Evolutionary conservation across 2,329 filamentous ascomycete species (phyloP).

Genomic region (Trichothecium sympodiale): DNA sequence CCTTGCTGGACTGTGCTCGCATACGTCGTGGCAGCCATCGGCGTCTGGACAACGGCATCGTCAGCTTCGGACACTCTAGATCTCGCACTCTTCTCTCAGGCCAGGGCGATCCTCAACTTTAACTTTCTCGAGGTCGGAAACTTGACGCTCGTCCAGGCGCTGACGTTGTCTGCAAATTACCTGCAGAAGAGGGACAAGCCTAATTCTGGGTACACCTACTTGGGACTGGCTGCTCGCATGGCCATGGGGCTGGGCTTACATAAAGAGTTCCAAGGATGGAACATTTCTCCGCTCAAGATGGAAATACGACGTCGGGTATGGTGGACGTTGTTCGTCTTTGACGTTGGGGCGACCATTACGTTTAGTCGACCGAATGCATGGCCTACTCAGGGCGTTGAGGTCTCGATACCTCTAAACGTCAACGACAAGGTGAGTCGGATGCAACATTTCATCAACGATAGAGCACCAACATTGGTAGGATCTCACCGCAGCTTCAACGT

Average conservation of each 20-base stretch:
- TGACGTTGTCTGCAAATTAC: constrained; percentile 35
- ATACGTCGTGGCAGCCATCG: constrained; percentile 24
- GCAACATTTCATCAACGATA: background rate
- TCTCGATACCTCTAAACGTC: constrained; percentile 29
- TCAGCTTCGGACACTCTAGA: constrained; percentile 11
- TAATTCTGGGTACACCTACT: constrained; percentile 40
- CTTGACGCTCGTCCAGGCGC: constrained; percentile 30
- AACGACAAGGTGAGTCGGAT: constrained; percentile 24
- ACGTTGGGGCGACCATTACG: constrained; percentile 35
- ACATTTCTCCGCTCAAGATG: constrained; percentile 19
- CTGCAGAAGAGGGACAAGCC: constrained; percentile 38
- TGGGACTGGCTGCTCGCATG: constrained; percentile 38
- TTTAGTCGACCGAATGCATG: constrained; percentile 31
- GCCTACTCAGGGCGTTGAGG: constrained; percentile 28
- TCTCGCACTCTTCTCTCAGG: constrained; percentile 17
- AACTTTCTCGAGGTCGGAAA: constrained; percentile 33
- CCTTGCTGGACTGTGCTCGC: constrained; percentile 18
- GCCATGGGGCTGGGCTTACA: constrained; percentile 38
- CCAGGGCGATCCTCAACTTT: constrained; percentile 24
- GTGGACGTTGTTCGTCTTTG: constrained; percentile 31
- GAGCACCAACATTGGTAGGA: constrained; percentile 7
- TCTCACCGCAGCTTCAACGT: constrained; percentile 21
- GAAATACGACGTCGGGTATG: constrained; percentile 25
- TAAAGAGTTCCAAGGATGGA: constrained; percentile 26
- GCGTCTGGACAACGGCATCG: constrained; percentile 19